Evolutionary conservation across 345 rosid genomes (phyloP), one percentile per base, ranked within the genome.

Genomic region (Linum trigynum): DNA sequence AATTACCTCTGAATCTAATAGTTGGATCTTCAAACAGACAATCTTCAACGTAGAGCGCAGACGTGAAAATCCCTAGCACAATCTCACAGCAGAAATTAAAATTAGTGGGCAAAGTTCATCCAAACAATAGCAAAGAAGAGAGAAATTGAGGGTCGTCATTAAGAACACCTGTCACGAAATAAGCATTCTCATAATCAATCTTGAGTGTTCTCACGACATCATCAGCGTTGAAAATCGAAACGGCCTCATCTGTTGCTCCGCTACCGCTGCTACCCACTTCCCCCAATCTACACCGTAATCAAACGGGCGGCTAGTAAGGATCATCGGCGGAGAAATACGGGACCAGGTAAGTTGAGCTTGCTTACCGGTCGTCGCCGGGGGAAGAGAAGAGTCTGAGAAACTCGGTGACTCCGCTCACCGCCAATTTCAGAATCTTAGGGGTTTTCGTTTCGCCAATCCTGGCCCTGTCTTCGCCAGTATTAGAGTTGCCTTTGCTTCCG

Each of bases 11-110:
- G 63, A 89, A 92, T 66, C 85, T 86, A 48, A 92, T 87, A 53
- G 98, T 92, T 8, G 96, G 98, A 63, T 89, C 98, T 76, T 85
- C 96, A n/a, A 90, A 92, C 65, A 82, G 61, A 64, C 97, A 90
- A 67, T 87, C 97, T 69, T 86, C 81, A 15, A 79, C 75, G 61
- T 86, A 90, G 57, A 87, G 76, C 5, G 60, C 80, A 72, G 77
- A 67, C 69, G 92, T 82, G 78, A 90, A 90, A 71, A 71, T 73
- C 71, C 97, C 97, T 92, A 37, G n/a, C 62, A 55, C 38, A 38
- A 72, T 72, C 57, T 2, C 40, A 43, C 65, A 1, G 50, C 48
- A 55, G 67, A 41, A 42, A 5, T 8, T 43, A 42, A 12, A 62
- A 62, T 40, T 56, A 45, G 57, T 38, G 32, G 32, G 32, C 32